Conservation (phyloP, 2,329 filamentous ascomycete species). For the Fonsecaea nubica region DNA sequence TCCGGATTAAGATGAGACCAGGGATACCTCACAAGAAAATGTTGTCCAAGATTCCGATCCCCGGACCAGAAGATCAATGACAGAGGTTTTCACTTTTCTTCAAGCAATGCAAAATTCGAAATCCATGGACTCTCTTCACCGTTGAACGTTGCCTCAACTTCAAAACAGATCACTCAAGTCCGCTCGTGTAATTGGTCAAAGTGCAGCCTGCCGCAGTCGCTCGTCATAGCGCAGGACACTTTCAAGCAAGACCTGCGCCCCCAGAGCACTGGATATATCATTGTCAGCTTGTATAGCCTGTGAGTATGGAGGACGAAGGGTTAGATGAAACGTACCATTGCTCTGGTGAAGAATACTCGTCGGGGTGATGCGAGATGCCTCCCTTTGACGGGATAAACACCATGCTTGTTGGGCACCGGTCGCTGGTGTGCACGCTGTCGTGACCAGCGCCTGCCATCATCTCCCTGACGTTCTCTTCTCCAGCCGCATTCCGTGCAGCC, state of each 20-base stretch:
- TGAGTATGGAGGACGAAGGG: not conserved
- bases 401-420: conserved; percentile 69
- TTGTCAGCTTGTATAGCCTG: not conserved
- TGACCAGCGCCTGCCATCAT: conserved; percentile 72
- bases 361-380: conserved; percentile 69
- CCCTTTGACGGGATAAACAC: conserved; percentile 70
- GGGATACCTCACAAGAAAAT: not conserved
- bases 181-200: not conserved
- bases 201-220: conserved; percentile 1
- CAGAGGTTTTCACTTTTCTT: not conserved
- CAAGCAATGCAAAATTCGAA: not conserved
- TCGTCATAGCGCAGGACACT: conserved; percentile 56
- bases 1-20: not conserved
- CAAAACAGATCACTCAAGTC: too few relatives aligned
- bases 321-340: conserved; percentile 54
- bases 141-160: too few relatives aligned
- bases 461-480: conserved; percentile 48
- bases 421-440: conserved; percentile 67
- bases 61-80: not conserved
- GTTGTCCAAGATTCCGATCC: not conserved
- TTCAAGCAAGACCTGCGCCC: conserved; percentile 31
- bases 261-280: conserved; percentile 19
- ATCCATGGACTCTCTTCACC: not conserved
- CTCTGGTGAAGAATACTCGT: conserved; percentile 65
- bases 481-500: conserved; percentile 61